Evolutionary conservation across 768 basidiomycete species (phyloP).

Genomic region (Hygrophorus pudorinus): DNA sequence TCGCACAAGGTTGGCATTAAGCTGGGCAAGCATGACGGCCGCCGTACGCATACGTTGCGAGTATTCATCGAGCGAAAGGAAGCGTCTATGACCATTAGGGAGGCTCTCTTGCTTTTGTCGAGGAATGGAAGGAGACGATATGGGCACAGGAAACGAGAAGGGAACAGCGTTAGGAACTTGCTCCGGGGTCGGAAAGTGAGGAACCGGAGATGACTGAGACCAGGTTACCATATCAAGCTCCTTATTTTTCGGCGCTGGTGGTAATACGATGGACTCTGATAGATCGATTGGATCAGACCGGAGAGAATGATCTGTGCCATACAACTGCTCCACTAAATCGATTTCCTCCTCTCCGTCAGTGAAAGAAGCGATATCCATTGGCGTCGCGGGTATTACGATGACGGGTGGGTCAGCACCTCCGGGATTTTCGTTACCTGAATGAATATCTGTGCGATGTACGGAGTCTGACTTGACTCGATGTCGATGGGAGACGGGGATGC

Average conservation of each 20-base stretch:
- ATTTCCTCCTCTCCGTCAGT: slow-evolving; percentile 72
- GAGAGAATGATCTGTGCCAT: slow-evolving; percentile 68
- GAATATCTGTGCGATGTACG: slow-evolving; percentile 20
- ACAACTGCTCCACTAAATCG: slow-evolving; percentile 94
- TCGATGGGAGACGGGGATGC: slow-evolving; percentile 3
- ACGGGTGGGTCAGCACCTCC: slow-evolving; percentile 14
- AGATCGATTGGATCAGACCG: slow-evolving; percentile 65
- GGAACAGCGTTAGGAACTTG: slow-evolving; percentile 8
- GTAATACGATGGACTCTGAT: slow-evolving; percentile 76
- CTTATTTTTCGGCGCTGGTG: slow-evolving; percentile 76
- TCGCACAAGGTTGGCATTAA: slow-evolving; percentile 70
- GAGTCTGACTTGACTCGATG: slow-evolving; percentile 16
- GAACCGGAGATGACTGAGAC: slow-evolving; percentile 50
- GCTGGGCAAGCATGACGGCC: slow-evolving; percentile 95
- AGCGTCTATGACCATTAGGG: slow-evolving; percentile 9
- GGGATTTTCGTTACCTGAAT: slow-evolving; percentile 17
- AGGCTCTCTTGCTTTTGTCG: slow-evolving; percentile 4
- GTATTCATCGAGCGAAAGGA: slow-evolving; percentile 89
- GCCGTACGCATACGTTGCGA: slow-evolving; percentile 98
- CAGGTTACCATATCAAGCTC: slow-evolving; percentile 82
- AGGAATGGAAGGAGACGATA: not conserved
- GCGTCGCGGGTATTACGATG: slow-evolving; percentile 11
- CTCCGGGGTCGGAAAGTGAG: slow-evolving; percentile 21
- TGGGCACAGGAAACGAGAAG: not conserved
- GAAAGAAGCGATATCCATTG: slow-evolving; percentile 11